Evolutionary conservation across 495 filamentous ascomycete species (phyloP), one percentile per base, ranked within the genome.

Genomic region (Cercophora newfieldiana): DNA sequence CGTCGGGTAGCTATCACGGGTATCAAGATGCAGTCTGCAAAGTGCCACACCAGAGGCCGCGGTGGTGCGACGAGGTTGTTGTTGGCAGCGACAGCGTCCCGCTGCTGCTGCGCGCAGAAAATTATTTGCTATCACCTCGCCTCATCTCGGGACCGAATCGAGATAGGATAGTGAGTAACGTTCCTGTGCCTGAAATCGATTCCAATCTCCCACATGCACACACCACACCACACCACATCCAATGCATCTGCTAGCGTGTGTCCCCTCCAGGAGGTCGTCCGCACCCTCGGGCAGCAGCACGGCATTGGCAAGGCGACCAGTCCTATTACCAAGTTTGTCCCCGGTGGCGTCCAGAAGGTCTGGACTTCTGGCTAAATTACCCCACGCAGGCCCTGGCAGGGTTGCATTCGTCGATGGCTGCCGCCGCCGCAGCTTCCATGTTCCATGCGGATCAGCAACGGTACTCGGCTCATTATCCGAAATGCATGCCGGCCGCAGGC

Each of bases 401-500:
- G 33, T 50, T 26, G 24, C 54, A 51, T 16, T 26, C 18, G 28
- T 31, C 7, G 19, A 25, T 47, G 19, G 47, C 22, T 50, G 33
- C 22, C 33, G 51, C 22, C 33, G 51, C 57, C 19, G 26, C 7
- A 33, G 31, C 44, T 55, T 56, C 10, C 49, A 47, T 57, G 62
- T 49, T 54, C 44, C 53, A 30, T 19, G 54, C 44, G 61, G 55
- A 61, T 49, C 54, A 44, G 21, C 54, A 64, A 50, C 3, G 16
- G 50, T 48, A 10, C 50, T 68, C 66, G 66, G 69, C 61, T 72
- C 67, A 69, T 69, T 66, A 72, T 64, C 70, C 70, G 70, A 72
- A 65, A 67, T 63, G 51, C 66, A 37, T 25, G 48, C 57, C 50
- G n/a, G n/a, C n/a, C 53, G 62, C 62, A 65, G 58, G 57, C 62